Base-by-base conservation (phyloP, 495 filamentous ascomycete genomes). In the Aspergillus egyptiacus region DNA sequence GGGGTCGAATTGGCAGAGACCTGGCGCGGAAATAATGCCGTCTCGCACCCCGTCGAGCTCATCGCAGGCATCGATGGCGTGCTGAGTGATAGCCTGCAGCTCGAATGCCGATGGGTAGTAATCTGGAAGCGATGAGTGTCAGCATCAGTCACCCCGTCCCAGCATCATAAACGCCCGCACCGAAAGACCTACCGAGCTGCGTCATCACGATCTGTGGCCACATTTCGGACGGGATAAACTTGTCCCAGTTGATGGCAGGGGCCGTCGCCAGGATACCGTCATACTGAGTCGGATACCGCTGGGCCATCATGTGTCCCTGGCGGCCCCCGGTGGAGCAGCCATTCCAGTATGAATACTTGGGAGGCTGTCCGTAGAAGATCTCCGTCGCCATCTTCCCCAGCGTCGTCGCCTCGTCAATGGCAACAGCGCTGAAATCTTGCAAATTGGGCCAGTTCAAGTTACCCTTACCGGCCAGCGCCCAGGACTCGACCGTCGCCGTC, bases 251-350 rank as follows among this genome's bases (percentile, higher is more conserved):
- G 20, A 66, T 49, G 30, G 64, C 59, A 11, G 66, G 74, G 14
- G 77, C 72, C 5, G 72, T 75, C 14, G 74, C 72, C n/a, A 85
- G 55, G 13, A 81, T 78, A n/a, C 84, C 84, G 53, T 87, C 79
- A 52, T 79, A 77, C 5, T 65, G 60, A 6, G 53, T 56, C 0
- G 73, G 73, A 52, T 61, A 74, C 20, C 65, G 56, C 46, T 75
- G 63, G 6, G 67, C 69, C 5, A 63, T 47, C 55, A 67, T 68
- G 19, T 70, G 55, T 8, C 73, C 74, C 55, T 78, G 68, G 10
- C 68, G 59, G 11, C 74, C 74, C 3, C 72, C 74, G 19, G 64
- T 66, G 6, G 71, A 75, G 59, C 74, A 78, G 0, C 73, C 74
- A 5, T 65, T 58, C 56, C 71, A 78, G 48, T 76, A 76, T 1